Evolutionary conservation across 306 rosid species (phyloP), one percentile per base, ranked within the genome.

Genomic region (Carpinus viminea): DNA sequence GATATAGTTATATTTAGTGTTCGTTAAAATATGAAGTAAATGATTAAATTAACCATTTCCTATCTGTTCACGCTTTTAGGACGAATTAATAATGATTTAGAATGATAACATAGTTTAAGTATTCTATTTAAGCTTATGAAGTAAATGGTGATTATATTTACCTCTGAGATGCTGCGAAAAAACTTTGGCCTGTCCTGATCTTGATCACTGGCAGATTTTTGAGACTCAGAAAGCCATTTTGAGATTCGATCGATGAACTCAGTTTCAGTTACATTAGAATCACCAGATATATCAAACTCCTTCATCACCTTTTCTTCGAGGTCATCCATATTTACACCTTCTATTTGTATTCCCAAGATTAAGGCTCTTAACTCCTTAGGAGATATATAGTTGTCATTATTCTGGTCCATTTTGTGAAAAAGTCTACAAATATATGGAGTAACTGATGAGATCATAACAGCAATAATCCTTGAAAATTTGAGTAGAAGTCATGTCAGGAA

Each of bases 271-370:
- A 85, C 76, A 16, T 72, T 59, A 54, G 79, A 28, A 48, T 79
- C 80, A 10, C 73, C 68, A 3, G 86, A 66, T 15, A 36, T 11
- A 10, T 82, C 86, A 4, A 85, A 85, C 36, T 72, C 57, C 77
- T 82, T 60, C 80, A 82, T 82, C 59, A 80, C 79, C 46, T 71
- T 61, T 48, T 41, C 68, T 11, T 59, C 84, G 54, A 62, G 82
- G 71, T 85, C 81, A 53, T 76, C 56, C 4, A 51, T 76, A 45
- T 73, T 74, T 51, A 76, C 45, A 55, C 79, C 47, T 68, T 80
- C 84, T 24, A 82, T 62, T 79, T 79, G 79, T 52, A 82, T 53
- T 38, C 89, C 86, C 11, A 85, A 51, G 72, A 82, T 52, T 54
- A 82, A 47, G 8, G 86, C 72, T 76, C 77, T 82, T 41, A 85